Conservation (phyloP, 371 early-diverging fungal species). For the Haplosporangium sp. region DNA sequence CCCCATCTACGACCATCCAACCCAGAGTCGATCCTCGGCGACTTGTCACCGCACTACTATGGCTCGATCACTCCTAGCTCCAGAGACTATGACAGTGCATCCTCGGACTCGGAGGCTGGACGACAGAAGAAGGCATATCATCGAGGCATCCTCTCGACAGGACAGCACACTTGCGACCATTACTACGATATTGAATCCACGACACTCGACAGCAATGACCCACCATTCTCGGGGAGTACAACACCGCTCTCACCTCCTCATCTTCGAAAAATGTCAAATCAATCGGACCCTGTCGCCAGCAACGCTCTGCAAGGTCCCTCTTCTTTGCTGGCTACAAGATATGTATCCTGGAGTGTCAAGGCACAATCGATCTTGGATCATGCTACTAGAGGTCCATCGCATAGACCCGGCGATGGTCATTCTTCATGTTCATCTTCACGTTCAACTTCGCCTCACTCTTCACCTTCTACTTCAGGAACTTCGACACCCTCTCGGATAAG, state of each 20-base stretch:
- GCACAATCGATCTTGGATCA: constrained; percentile 53
- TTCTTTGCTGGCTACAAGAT: constrained; percentile 33
- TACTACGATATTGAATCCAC: constrained; percentile 55
- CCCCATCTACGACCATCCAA: constrained; percentile 47
- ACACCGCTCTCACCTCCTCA: constrained; percentile 40
- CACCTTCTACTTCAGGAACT: constrained; percentile 42
- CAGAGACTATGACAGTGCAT: constrained; percentile 52
- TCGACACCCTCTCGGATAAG: constrained; percentile 45
- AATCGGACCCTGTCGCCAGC: constrained; percentile 32
- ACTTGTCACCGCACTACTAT: constrained; percentile 51
- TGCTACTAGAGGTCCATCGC: constrained; percentile 10
- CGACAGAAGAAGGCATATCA: constrained; percentile 33
- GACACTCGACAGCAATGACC: constrained; percentile 46
- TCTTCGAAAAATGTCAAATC: constrained; percentile 4
- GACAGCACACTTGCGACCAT: constrained; percentile 33
- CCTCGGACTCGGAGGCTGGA: constrained; percentile 48
- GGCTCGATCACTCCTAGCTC: constrained; percentile 46
- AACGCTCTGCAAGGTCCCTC: constrained; percentile 49
- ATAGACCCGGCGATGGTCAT: constrained; percentile 22
- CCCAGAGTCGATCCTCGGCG: constrained; percentile 50
- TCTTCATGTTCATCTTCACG: constrained; percentile 30
- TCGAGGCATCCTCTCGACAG: constrained; percentile 43
- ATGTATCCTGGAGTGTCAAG: constrained; percentile 53
- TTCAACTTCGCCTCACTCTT: constrained; percentile 35
- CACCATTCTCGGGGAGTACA: constrained; percentile 50